Conservation (phyloP, 805 yeast genomes). For the Hanseniaspora opuntiae region DNA sequence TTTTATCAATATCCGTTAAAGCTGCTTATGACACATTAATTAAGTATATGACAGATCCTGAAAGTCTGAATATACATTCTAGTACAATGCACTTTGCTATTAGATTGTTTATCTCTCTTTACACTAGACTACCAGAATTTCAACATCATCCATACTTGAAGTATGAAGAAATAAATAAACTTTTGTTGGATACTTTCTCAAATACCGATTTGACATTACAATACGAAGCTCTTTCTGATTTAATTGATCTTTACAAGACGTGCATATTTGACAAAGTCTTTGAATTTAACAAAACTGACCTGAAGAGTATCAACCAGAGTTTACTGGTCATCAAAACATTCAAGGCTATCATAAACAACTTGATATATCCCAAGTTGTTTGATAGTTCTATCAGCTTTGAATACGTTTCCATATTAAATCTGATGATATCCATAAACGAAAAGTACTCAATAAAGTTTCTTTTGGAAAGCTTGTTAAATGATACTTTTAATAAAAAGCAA, state of each 20-base stretch:
- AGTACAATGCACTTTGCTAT: neutral
- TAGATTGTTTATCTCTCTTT: neutral
- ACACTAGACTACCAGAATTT: neutral
- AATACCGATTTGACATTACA: neutral
- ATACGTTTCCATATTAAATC: neutral
- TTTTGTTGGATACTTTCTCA: neutral
- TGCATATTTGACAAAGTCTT: constrained; percentile 4
- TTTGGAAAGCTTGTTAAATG: neutral
- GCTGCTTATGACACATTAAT: neutral
- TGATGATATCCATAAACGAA: neutral
- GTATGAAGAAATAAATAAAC: neutral
- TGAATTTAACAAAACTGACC: neutral
- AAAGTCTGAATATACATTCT: neutral
- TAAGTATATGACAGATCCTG: neutral
- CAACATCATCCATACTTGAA: neutral
- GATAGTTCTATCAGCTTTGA: neutral
- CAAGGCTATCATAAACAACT: neutral
- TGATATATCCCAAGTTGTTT: constrained; percentile 1
- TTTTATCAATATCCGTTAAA: neutral
- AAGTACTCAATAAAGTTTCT: constrained; percentile 8
- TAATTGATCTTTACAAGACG: neutral
- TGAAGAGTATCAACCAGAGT: constrained; percentile 4
- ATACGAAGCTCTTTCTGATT: neutral
- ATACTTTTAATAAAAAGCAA: neutral
- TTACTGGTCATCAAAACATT: constrained; percentile 7